Conservation (phyloP, 2,329 filamentous ascomycete genomes). For the Davidsoniella neocaledoniae region DNA sequence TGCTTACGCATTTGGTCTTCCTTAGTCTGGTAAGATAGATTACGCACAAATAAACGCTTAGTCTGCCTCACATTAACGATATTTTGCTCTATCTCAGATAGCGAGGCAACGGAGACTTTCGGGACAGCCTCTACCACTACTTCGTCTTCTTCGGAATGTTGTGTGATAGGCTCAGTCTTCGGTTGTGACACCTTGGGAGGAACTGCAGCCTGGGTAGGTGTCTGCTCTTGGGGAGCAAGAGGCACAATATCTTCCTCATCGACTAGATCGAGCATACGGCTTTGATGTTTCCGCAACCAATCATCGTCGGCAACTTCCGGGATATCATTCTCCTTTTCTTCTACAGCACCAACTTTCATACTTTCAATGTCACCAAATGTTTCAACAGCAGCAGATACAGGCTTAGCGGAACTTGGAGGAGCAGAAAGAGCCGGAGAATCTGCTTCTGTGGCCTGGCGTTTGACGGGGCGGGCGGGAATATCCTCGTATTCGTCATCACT, state of each 20-base stretch:
- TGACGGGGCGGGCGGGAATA: constrained; percentile 28
- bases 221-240: constrained; percentile 2
- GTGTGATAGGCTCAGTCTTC: constrained; percentile 12
- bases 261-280: constrained; percentile 65
- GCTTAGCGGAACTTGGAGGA: not conserved
- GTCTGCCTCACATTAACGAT: constrained; percentile 52
- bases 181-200: not conserved
- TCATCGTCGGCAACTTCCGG: constrained; percentile 58
- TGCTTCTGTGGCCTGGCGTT: constrained; percentile 13
- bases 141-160: constrained; percentile 13
- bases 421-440: not conserved
- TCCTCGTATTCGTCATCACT: constrained; percentile 64
- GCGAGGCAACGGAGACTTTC: not conserved
- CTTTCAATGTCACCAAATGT: constrained; percentile 49
- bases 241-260: constrained; percentile 46
- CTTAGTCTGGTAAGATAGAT: constrained; percentile 64
- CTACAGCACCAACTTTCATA: constrained; percentile 9
- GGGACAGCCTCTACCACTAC: constrained; percentile 5
- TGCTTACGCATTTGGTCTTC: constrained; percentile 59
- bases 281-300: constrained; percentile 83
- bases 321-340: not conserved
- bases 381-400: constrained; percentile 17
- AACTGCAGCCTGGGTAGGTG: not conserved
- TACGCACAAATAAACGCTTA: constrained; percentile 71
- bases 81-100: constrained; percentile 22